Base-by-base conservation (phyloP, 1,284 basidiomycete species). In the Apiotrichum domesticum region DNA sequence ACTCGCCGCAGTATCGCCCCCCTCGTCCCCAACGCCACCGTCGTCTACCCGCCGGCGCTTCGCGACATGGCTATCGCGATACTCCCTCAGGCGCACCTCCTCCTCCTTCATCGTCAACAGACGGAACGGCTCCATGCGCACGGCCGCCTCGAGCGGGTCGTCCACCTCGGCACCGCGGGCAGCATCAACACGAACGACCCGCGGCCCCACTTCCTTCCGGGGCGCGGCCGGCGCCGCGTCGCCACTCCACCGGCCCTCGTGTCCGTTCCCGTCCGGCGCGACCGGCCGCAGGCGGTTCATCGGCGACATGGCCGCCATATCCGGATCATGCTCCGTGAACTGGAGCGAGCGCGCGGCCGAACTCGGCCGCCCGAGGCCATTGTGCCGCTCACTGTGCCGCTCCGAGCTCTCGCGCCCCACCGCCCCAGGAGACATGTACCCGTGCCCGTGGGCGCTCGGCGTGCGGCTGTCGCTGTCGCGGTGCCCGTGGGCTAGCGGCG, bases 61-160 rank as follows among this genome's bases (percentile, higher is more conserved):
- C 21, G 21, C 21, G 21, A 21, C 21, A 21, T 21, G 21, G 32
- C 51, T 35, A 13, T 33, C 49, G 29, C 10, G 42, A n/a, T 6
- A 58, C 57, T 21, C 58, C 62, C 3, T 52, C 53, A 4, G 51
- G 1, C 62, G 49, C 10, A 43, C 45, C 35, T 56, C 62, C 37
- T 63, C 62, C 51, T 63, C 62, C 4, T 53, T 49, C n/a, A 56
- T 52, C 1, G 59, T 63, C 2, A 63, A 53, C 5, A 46, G 41
- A 11, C 57, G 52, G 35, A 63, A 47, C 6, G 57, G 57, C 42
- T 59, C 57, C 33, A 29, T 43, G 42, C 42, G 40, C n/a, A 52
- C 35, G 2, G 54, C 54, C 4, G 37, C 37, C n/a, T 59, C 51
- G 4, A 59, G 42, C 6, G 57, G 57, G 34, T 59, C 57, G 4